phyloP scores from a whole-genome alignment of 2,329 filamentous ascomycete genomes.

The Onygenales sp. region DNA sequence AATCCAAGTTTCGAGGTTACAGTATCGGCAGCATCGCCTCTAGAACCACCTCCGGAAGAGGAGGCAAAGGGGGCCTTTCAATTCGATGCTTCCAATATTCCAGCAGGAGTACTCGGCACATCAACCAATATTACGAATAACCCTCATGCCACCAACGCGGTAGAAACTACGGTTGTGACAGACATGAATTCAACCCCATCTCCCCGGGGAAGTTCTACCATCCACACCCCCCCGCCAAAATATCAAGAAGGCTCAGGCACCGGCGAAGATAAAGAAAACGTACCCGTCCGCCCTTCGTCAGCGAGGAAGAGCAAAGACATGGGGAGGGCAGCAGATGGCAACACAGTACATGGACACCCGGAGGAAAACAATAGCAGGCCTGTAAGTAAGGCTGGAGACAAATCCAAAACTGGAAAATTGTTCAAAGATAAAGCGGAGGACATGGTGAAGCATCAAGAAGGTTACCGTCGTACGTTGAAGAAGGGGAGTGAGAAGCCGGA shows the following conservation, averaged over 20 bases:
- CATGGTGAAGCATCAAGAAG: not conserved
- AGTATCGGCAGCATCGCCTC: not conserved
- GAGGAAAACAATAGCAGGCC: not conserved
- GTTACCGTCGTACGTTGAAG: not conserved
- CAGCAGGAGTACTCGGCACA: not conserved
- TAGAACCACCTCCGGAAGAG: not conserved
- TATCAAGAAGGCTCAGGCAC: no score
- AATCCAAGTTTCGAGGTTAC: not conserved
- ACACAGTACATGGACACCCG: not conserved
- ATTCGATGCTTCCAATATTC: not conserved
- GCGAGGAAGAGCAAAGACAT: not conserved
- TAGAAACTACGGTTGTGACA: not conserved
- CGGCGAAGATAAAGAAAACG: not conserved
- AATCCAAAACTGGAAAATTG: not conserved
- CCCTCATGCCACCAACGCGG: no score
- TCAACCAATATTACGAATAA: not conserved
- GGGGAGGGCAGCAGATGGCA: no score
- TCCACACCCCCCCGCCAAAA: not conserved
- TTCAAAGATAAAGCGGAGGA: not conserved
- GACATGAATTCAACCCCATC: not conserved
- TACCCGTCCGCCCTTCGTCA: not conserved
- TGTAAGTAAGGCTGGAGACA: not conserved
- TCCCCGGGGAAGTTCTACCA: not conserved
- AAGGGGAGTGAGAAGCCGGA: slow-evolving; percentile 22
- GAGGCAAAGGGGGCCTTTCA: not conserved